Evolutionary conservation across 495 filamentous ascomycete genomes (phyloP), one percentile per base, ranked within the genome.

Genomic region (Hyaloscypha finlandica): DNA sequence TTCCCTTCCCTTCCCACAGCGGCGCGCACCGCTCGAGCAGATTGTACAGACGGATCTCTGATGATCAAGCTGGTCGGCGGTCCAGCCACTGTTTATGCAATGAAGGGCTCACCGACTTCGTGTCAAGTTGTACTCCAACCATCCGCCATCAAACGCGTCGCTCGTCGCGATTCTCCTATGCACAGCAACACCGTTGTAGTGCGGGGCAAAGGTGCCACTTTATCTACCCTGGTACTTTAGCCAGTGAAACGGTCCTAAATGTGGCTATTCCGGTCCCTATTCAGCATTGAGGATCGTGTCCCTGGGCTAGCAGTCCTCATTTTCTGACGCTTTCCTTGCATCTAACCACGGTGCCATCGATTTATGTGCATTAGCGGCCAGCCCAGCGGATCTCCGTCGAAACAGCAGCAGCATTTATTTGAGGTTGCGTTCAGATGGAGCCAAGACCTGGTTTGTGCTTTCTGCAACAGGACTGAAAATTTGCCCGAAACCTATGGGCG

Each of bases 301-400:
- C 61, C 68, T 68, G 68, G 62, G 32, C 67, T 61, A 37, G 39
- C 20, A 22, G 29, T 39, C 8, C 45, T 25, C 48, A 61, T 29
- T 54, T 59, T 62, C 68, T 70, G 65, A 68, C 68, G 55, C 64
- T 73, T 68, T 66, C 65, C 71, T 71, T 75, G 73, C 71, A 71
- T 68, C 68, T 52, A 65, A 66, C 72, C 66, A 60, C 60, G 73
- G 70, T 74, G 73, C 74, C 71, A 73, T 76, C 75, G 74, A 72
- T 76, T 74, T 71, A 61, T 63, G 68, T 83, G 84, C 83, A 84
- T 85, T 83, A 85, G 84, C 77, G 79, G 82, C 81, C 79, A 79
- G 74, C 76, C 71, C 76, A 76, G 77, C 68, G 73, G 71, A 81
- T 80, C 78, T 80, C 69, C 72, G 75, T 74, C 74, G 73, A 71